phyloP scores from a whole-genome alignment of 441 rosid species.

The Adansonia madagascariensis region DNA sequence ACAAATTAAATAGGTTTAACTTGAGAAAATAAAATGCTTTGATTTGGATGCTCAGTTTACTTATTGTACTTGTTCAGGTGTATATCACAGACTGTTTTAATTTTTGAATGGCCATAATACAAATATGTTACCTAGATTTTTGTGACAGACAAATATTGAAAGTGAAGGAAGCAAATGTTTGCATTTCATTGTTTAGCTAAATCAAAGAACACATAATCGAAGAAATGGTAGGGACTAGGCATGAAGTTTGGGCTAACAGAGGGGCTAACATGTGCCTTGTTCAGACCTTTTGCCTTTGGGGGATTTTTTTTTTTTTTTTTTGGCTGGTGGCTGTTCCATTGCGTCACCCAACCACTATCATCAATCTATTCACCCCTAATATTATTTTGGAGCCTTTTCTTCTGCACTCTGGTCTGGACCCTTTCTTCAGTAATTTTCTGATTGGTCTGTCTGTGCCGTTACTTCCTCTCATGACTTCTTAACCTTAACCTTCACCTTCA shows the following conservation, averaged over 20 bases:
- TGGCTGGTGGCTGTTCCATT: slow-evolving; percentile 52
- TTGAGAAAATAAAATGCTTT: too few relatives aligned
- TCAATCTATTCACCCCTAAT: neutral
- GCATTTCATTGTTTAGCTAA: neutral
- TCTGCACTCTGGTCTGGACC: too few relatives aligned
- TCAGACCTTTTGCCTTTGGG: slow-evolving; percentile 16
- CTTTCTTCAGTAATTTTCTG: neutral
- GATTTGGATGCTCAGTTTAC: too few relatives aligned
- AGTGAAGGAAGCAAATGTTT: neutral
- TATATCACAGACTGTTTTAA: too few relatives aligned
- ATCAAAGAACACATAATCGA: neutral
- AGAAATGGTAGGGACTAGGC: slow-evolving; percentile 47
- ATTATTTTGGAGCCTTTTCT: too few relatives aligned
- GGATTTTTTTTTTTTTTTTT: slow-evolving; percentile 24
- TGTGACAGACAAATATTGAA: neutral
- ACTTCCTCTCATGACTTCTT: slow-evolving; percentile 26
- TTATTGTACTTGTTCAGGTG: too few relatives aligned
- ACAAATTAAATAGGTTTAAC: too few relatives aligned
- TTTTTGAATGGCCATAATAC: too few relatives aligned
- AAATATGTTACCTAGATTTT: too few relatives aligned
- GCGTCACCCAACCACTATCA: slow-evolving; percentile 35
- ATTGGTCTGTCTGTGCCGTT: slow-evolving; percentile 31
- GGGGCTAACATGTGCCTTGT: slow-evolving; percentile 40
- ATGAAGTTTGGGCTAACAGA: slow-evolving; percentile 38
- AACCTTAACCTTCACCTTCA: too few relatives aligned